Evolutionary conservation across 2,329 filamentous ascomycete species (phyloP).

Genomic region (Penicillium sp.): DNA sequence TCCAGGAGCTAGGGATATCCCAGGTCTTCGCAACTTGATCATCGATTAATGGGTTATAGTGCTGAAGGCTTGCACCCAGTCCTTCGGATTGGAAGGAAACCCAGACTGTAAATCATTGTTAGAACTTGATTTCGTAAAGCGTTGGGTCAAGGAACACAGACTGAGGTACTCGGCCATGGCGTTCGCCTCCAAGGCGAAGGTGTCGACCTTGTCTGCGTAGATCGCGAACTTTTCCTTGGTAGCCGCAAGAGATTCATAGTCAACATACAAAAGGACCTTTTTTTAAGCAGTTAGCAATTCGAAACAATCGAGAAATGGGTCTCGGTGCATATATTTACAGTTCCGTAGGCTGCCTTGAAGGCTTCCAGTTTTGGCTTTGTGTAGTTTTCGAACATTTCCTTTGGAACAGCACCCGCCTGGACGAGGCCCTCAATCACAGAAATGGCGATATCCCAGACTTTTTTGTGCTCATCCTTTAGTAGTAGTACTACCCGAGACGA

Average conservation of each 20-base stretch:
- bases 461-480: slow-evolving; percentile 2
- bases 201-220: slow-evolving; percentile 3
- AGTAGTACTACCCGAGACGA: neutral
- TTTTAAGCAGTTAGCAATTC: neutral
- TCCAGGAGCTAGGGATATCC: slow-evolving; percentile 3
- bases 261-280: neutral
- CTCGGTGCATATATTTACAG: neutral
- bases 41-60: slow-evolving; percentile 3
- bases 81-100: neutral
- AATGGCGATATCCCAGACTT: slow-evolving; percentile 2
- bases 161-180: slow-evolving; percentile 1
- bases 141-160: neutral
- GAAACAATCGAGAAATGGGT: neutral
- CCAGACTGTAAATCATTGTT: neutral
- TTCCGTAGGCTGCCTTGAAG: slow-evolving; percentile 2
- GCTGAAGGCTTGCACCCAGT: slow-evolving; percentile 1
- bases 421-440: slow-evolving; percentile 1
- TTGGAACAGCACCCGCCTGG: neutral
- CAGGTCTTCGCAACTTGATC: slow-evolving; percentile 3
- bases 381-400: slow-evolving; percentile 3
- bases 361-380: slow-evolving; percentile 1
- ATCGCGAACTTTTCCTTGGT: slow-evolving; percentile 1
- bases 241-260: neutral
- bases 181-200: slow-evolving; percentile 3
- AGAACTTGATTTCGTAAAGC: neutral